A percentile compares a stretch with the other conserved stretches of the same genome.
Conservation (phyloP, 805 yeast species). For the Diddensiella santjacobensis region DNA sequence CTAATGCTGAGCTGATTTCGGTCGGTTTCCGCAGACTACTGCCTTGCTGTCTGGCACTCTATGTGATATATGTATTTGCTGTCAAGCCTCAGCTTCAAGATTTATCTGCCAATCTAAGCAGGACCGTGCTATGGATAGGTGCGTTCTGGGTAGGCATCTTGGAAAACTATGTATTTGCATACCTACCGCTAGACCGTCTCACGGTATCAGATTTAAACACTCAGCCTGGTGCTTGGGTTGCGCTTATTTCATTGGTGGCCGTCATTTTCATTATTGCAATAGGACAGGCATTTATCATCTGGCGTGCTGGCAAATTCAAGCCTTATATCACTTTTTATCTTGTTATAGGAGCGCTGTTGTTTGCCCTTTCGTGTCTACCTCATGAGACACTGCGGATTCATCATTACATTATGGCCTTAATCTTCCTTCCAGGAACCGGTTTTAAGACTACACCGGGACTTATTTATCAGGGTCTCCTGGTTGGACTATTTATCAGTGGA, state of each 20-base stretch:
- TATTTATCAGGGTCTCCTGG: conserved; percentile 75
- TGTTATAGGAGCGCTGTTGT: conserved; percentile 23
- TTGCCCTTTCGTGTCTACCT: conserved; percentile 48
- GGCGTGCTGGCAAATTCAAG: conserved; percentile 60
- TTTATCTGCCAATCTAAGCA: conserved; percentile 30
- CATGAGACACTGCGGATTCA: conserved; percentile 73
- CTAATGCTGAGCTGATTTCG: conserved; percentile 59
- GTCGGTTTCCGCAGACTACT: conserved; percentile 68
- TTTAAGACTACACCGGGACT: conserved; percentile 39
- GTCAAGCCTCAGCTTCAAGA: conserved; percentile 25
- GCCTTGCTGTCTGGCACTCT: conserved; percentile 68
- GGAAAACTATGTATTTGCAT: conserved; percentile 83
- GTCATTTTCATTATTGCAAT: conserved; percentile 52
- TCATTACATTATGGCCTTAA: conserved; percentile 72
- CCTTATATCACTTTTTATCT: conserved; percentile 55
- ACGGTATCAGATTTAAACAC: conserved; percentile 64
- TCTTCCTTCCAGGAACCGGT: conserved; percentile 83
- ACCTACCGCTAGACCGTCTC: conserved; percentile 82
- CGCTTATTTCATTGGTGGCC: conserved; percentile 50
- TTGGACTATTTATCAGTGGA: conserved; percentile 81
- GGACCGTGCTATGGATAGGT: conserved; percentile 66
- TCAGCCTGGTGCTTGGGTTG: conserved; percentile 72
- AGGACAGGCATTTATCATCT: conserved; percentile 71
- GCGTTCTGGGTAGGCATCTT: conserved; percentile 79
- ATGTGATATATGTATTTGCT: conserved; percentile 54